These are phyloP conservation scores for Coemansia sp. DNA, from an alignment of 192 early-diverging fungal genomes.

Conservation along the genomic window DNA sequence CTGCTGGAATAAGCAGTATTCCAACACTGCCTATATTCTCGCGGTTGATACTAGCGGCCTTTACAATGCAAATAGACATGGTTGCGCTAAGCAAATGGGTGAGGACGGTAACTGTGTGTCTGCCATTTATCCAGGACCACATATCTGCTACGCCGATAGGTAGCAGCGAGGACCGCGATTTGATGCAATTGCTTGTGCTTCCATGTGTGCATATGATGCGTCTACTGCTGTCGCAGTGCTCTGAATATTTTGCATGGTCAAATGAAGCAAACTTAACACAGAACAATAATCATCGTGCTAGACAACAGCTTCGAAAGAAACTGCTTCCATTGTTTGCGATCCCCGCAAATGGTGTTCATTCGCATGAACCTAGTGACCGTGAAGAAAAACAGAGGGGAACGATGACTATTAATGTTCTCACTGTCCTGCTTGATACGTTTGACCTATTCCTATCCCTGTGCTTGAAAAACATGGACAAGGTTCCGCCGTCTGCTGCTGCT, in stretches of 20 bases:
- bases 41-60: slow-evolving; percentile 33
- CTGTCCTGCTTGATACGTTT: slow-evolving; percentile 34
- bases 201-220: slow-evolving; percentile 43
- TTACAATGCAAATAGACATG: slow-evolving; percentile 36
- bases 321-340: slow-evolving; percentile 39
- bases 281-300: slow-evolving; percentile 7
- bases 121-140: slow-evolving; percentile 32
- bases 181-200: slow-evolving; percentile 31
- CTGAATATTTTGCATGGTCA: slow-evolving; percentile 27
- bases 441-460: slow-evolving; percentile 37
- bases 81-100: slow-evolving; percentile 42
- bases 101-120: slow-evolving; percentile 8
- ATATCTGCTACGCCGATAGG: not conserved
- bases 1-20: slow-evolving; percentile 15
- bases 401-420: slow-evolving; percentile 28
- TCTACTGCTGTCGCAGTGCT: slow-evolving; percentile 35
- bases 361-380: not conserved
- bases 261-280: not conserved
- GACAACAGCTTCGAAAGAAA: slow-evolving; percentile 16
- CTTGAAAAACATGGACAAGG: slow-evolving; percentile 28
- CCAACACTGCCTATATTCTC: slow-evolving; percentile 19
- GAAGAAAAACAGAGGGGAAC: not conserved
- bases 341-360: slow-evolving; percentile 10
- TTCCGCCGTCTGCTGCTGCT: not conserved
- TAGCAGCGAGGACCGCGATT: slow-evolving; percentile 7